phyloP scores from a whole-genome alignment of 192 early-diverging fungal species.

The Pilaira anomala region DNA sequence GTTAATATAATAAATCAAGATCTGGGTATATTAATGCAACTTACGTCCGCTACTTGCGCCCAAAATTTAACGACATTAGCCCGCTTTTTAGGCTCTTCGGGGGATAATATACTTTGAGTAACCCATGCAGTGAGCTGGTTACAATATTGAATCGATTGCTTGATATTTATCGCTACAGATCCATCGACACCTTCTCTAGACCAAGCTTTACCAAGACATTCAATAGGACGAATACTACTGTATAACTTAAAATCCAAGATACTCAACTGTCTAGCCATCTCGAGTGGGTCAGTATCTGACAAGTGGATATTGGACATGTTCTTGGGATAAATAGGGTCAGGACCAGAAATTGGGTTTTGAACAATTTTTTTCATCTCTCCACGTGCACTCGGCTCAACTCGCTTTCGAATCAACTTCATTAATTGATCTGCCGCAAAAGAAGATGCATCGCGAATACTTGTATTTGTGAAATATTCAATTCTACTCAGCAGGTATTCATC shows the following conservation, averaged over 20 bases:
- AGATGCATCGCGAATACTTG: constrained; percentile 9
- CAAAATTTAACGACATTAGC: constrained; percentile 76
- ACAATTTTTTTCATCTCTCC: constrained; percentile 54
- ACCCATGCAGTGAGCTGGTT: constrained; percentile 90
- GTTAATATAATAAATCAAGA: neutral
- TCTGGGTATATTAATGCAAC: constrained; percentile 9
- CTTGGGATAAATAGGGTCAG: constrained; percentile 75
- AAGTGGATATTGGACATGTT: constrained; percentile 74
- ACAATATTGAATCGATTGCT: constrained; percentile 77
- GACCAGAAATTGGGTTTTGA: constrained; percentile 55
- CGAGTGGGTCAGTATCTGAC: constrained; percentile 86
- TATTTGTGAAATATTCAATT: constrained; percentile 18
- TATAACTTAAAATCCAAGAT: constrained; percentile 80
- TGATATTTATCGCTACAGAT: constrained; percentile 77
- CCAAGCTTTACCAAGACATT: constrained; percentile 92
- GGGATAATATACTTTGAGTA: constrained; percentile 71
- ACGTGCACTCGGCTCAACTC: constrained; percentile 22
- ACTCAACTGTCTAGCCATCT: constrained; percentile 92
- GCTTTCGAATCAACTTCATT: constrained; percentile 6
- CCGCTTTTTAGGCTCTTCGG: constrained; percentile 80
- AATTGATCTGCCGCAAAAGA: constrained; percentile 8
- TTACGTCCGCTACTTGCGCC: constrained; percentile 71
- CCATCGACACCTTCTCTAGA: constrained; percentile 53
- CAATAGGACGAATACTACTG: constrained; percentile 78
- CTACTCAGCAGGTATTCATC: constrained; percentile 39